A percentile compares a stretch with the other conserved stretches of the same genome.
phyloP scores from a whole-genome alignment of 2,329 filamentous ascomycete genomes.

The Capronia epimyces region DNA sequence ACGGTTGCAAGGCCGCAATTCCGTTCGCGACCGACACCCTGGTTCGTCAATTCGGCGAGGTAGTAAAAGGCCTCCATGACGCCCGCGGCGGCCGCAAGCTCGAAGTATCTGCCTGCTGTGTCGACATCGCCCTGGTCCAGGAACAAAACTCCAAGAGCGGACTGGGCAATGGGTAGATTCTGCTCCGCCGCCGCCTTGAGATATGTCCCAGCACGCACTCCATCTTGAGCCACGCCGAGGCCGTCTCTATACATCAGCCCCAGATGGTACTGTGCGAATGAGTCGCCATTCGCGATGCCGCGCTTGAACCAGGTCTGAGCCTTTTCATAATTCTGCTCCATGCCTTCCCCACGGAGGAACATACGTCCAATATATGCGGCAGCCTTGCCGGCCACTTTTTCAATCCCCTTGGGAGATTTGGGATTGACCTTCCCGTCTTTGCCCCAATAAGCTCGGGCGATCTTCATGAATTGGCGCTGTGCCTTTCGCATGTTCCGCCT shows the following conservation, averaged over 20 bases:
- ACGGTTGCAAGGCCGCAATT: conserved; percentile 69
- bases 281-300: conserved; percentile 68
- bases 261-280: conserved; percentile 76
- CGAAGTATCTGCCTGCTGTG: conserved; percentile 78
- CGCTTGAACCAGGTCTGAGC: conserved; percentile 79
- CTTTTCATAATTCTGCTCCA: conserved; percentile 69
- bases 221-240: conserved; percentile 64
- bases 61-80: conserved; percentile 91
- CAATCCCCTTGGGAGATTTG: conserved; percentile 63
- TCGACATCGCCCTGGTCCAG: conserved; percentile 81
- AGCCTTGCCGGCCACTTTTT: conserved; percentile 74
- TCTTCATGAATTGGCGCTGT: conserved; percentile 72
- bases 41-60: conserved; percentile 77
- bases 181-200: conserved; percentile 77
- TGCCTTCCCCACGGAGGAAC: conserved; percentile 81
- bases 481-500: conserved; percentile 68
- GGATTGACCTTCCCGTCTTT: conserved; percentile 69
- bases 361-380: conserved; percentile 85
- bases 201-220: conserved; percentile 65
- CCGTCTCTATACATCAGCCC: conserved; percentile 80
- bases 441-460: conserved; percentile 76
- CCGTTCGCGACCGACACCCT: conserved; percentile 72
- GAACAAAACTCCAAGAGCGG: conserved; percentile 75
- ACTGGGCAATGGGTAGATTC: conserved; percentile 73
- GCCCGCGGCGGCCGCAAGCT: conserved; percentile 73